Evolutionary conservation across 495 filamentous ascomycete species (phyloP), one percentile per base, ranked within the genome.

Genomic region (Parmelia sp.): DNA sequence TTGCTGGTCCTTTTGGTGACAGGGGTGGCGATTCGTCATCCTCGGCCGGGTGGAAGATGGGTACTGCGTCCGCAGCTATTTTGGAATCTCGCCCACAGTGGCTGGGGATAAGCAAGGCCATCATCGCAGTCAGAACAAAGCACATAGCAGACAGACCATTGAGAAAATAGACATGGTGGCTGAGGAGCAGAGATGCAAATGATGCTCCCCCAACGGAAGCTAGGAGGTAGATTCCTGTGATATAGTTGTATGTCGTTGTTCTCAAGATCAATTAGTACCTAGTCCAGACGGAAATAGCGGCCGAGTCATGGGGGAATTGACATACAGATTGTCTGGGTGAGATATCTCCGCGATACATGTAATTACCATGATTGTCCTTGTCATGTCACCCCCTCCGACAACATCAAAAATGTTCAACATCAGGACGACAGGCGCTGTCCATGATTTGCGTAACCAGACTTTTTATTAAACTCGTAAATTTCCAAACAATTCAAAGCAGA

Each of bases 361-460:
- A 11, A 47, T 42, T 19, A 33, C 36, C 1, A 69, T 57, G 3
- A 33, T 60, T 12, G 40, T 61, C 5, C 67, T 55, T 42, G 66
- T 57, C 14, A 64, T 42, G 36, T 64, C 64, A 23, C 65, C 61
- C 25, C 67, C 64, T 21, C 67, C 67, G 27, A 66, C 29, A 3
- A 69, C 2, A 23, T 66, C 67, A 37, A 58, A 64, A 11, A 66
- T 0, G 42, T 66, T 64, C 1, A 65, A 59, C 19, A 64, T 42
- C 2, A 69, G 60, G 5, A 58, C 61, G 10, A 53, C 49, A 23
- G 49, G 33, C 14, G 57, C 49, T 23, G 64, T 35, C 67, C 67
- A 69, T 29, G 53, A 21, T 39, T 60, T 60, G 56, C 66, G 64
- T 11, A 69, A 42, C 63, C 64, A 64, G 67, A 65, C 67, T 69